Conservation (phyloP, 495 filamentous ascomycete species). For the Penicillium roqueforti region DNA sequence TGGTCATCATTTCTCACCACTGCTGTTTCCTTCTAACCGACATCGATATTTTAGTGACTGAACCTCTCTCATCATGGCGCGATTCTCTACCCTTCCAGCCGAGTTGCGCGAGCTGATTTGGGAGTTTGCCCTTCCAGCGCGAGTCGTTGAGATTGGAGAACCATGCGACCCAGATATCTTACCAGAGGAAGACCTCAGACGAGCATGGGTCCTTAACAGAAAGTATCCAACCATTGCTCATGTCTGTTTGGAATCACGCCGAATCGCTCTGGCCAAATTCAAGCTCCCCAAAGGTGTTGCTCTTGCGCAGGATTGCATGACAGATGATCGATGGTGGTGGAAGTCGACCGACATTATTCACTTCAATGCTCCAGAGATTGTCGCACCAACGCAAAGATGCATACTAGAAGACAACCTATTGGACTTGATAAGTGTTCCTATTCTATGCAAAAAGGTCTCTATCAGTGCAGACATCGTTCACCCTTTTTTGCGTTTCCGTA, state of each 20-base stretch:
- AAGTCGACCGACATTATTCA: not conserved
- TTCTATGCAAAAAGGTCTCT: not conserved
- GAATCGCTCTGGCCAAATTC: not conserved
- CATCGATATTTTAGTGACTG: not conserved
- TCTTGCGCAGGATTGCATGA: not conserved
- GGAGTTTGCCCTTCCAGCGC: not conserved
- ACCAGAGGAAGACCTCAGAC: not conserved
- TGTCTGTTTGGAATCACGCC: not conserved
- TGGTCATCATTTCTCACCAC: not conserved
- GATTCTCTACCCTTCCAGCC: not conserved
- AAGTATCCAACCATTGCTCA: not conserved
- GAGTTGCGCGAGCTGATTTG: not conserved
- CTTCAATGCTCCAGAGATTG: not conserved
- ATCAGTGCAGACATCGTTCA: slow-evolving; percentile 1
- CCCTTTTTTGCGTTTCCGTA: slow-evolving; percentile 3
- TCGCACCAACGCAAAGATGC: not conserved
- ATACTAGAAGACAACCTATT: not conserved
- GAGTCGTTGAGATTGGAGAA: not conserved
- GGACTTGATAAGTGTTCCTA: not conserved
- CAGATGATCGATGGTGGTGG: not conserved
- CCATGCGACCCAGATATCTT: slow-evolving; percentile 1
- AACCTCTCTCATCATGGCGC: not conserved
- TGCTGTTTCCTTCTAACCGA: not conserved
- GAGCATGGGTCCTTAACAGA: not conserved
- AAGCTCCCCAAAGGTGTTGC: not conserved